A percentile compares a stretch with the other conserved stretches of the same genome.
These are phyloP conservation scores for Podosphaera fusca DNA, from an alignment of 2,329 filamentous ascomycete species.

Conservation along the genomic window DNA sequence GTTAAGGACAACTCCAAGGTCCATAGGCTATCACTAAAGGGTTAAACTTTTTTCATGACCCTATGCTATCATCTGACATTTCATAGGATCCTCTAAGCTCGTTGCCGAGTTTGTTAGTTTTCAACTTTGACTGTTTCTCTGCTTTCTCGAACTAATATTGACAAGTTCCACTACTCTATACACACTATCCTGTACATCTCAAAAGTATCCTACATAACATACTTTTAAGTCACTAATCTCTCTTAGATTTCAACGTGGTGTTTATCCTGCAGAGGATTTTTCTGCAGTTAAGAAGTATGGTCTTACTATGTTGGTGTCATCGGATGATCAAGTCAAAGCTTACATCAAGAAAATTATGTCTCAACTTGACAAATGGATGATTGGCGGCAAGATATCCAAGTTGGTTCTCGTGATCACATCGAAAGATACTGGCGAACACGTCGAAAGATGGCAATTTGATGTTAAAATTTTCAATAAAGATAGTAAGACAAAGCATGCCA, in stretches of 20 bases:
- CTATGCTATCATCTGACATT: conserved; percentile 13
- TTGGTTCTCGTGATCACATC: conserved; percentile 90
- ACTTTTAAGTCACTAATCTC: neutral
- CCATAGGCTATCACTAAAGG: conserved; percentile 82
- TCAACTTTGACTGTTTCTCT: neutral
- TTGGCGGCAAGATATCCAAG: conserved; percentile 88
- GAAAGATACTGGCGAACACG: conserved; percentile 89
- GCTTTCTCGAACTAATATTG: conserved; percentile 5
- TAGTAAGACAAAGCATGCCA: conserved; percentile 21
- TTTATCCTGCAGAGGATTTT: conserved; percentile 90
- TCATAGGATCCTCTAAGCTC: conserved; percentile 48
- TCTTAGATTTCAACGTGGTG: conserved; percentile 56
- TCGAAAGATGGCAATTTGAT: conserved; percentile 97
- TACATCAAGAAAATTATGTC: conserved; percentile 99
- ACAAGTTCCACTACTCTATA: conserved; percentile 86
- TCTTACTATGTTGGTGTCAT: conserved; percentile 59
- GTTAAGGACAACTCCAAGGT: conserved; percentile 60
- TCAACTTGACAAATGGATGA: conserved; percentile 95
- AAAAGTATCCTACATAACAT: neutral
- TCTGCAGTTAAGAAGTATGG: conserved; percentile 98
- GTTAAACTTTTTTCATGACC: conserved; percentile 23
- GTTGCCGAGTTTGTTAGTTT: conserved; percentile 78
- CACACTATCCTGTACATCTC: conserved; percentile 66
- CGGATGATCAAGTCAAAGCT: conserved; percentile 93
- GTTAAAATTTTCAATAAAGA: conserved; percentile 38